These are phyloP conservation scores for Claviceps sp. DNA, from an alignment of 2,329 filamentous ascomycete species.

Conservation along the genomic window DNA sequence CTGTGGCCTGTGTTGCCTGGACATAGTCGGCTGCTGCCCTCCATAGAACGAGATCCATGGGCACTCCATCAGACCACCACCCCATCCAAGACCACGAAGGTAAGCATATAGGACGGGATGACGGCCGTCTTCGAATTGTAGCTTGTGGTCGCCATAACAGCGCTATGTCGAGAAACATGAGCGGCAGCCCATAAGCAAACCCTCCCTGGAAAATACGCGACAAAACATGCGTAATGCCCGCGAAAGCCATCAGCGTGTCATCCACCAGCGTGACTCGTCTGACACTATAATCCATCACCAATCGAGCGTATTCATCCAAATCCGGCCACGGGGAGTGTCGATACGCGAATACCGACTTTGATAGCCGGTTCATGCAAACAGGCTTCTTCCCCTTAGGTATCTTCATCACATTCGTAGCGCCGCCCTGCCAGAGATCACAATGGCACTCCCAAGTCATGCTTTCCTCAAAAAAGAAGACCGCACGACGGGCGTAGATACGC, in stretches of 20 bases:
- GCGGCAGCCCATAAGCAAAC: conserved; percentile 32
- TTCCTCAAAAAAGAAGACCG: conserved; percentile 30
- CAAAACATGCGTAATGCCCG: conserved; percentile 28
- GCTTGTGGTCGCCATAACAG: conserved; percentile 32
- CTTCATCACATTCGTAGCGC: conserved; percentile 17
- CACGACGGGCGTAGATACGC: conserved; percentile 27
- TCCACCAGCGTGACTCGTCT: conserved; percentile 26
- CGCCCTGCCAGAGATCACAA: conserved; percentile 29
- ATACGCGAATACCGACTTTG: conserved; percentile 22
- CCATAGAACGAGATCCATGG: conserved; percentile 29
- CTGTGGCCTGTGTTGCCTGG: conserved; percentile 20
- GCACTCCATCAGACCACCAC: conserved; percentile 32
- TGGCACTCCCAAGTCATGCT: conserved; percentile 32
- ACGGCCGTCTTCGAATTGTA: conserved; percentile 25
- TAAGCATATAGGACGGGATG: conserved; percentile 23
- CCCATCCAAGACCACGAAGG: conserved; percentile 36
- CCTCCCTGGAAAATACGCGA: conserved; percentile 28
- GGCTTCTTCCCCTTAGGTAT: conserved; percentile 18
- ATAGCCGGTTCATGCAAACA: conserved; percentile 20
- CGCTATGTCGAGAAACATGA: conserved; percentile 31
- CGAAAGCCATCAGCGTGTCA: conserved; percentile 29
- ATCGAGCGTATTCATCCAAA: conserved; percentile 30
- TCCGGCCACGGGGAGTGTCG: conserved; percentile 31
- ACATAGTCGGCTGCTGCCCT: conserved; percentile 30
- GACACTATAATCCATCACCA: conserved; percentile 30